These are phyloP conservation scores for Coemansia sp. DNA, from an alignment of 192 early-diverging fungal species.

Conservation along the genomic window DNA sequence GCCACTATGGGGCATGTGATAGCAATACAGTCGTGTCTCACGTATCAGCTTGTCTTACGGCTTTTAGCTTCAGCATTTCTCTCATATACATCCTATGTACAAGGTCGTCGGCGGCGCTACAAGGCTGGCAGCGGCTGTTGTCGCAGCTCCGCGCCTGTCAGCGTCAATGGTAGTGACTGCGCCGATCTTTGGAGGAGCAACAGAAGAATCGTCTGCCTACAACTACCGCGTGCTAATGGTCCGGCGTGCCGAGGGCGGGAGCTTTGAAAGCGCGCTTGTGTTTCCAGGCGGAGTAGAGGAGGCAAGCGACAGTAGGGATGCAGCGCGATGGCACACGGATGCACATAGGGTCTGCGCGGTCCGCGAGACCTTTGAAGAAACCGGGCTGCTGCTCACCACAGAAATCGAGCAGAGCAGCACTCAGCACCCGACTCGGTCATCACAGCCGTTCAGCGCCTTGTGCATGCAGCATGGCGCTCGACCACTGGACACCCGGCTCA, in stretches of 20 bases:
- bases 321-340: background rate
- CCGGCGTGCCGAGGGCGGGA: constrained; percentile 33
- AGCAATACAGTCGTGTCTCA: too few species aligned
- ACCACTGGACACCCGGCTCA: constrained; percentile 56
- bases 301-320: constrained; percentile 2
- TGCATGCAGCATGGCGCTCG: constrained; percentile 48
- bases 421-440: constrained; percentile 14
- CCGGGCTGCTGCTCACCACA: constrained; percentile 65
- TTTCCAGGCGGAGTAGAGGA: constrained; percentile 53
- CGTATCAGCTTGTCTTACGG: too few species aligned
- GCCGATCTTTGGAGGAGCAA: constrained; percentile 2
- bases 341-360: constrained; percentile 65
- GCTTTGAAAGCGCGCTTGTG: constrained; percentile 33
- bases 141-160: constrained; percentile 9
- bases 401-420: constrained; percentile 20
- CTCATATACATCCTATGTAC: background rate
- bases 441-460: constrained; percentile 55
- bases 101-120: background rate
- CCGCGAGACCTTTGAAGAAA: constrained; percentile 85
- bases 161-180: constrained; percentile 49
- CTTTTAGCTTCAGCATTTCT: too few species aligned
- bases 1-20: background rate
- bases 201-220: constrained; percentile 3
- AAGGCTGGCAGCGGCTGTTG: background rate
- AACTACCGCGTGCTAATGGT: constrained; percentile 56